Evolutionary conservation across 192 early-diverging fungal species (phyloP).

Genomic region (Phycomyces nitens): DNA sequence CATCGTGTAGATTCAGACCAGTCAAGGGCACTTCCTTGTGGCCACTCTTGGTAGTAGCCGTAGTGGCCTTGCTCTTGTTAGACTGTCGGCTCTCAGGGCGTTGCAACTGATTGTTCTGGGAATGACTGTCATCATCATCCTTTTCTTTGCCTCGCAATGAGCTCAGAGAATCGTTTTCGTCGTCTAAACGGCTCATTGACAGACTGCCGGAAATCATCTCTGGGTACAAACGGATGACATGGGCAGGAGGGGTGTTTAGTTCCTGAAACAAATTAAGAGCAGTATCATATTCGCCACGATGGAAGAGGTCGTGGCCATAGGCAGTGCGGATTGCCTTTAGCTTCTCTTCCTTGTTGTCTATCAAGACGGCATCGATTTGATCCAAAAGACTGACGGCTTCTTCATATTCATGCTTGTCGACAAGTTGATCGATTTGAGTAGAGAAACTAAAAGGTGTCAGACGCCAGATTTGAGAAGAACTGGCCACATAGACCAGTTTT

Average conservation of each 20-base stretch:
- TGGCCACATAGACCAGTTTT: constrained; percentile 71
- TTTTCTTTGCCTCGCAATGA: constrained; percentile 3
- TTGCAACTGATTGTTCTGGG: not conserved
- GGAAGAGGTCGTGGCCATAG: constrained; percentile 70
- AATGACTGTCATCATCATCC: not conserved
- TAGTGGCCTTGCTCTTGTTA: constrained; percentile 9
- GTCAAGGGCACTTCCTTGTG: constrained; percentile 24
- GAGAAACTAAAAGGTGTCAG: constrained; percentile 60
- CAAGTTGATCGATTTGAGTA: constrained; percentile 68
- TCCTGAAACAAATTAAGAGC: constrained; percentile 65
- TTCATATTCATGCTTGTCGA: constrained; percentile 64
- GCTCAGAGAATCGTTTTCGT: constrained; percentile 3
- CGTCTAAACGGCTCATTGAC: constrained; percentile 22
- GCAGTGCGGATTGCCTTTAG: constrained; percentile 59
- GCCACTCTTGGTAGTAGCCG: constrained; percentile 15
- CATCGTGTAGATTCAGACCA: constrained; percentile 54
- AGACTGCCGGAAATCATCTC: constrained; percentile 61
- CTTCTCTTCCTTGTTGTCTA: constrained; percentile 66
- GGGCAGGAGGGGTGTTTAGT: constrained; percentile 58
- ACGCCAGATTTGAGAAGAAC: constrained; percentile 66
- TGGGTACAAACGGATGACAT: constrained; percentile 69
- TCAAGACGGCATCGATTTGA: constrained; percentile 68
- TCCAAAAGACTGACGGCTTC: constrained; percentile 74
- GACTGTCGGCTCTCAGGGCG: constrained; percentile 7
- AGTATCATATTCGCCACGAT: constrained; percentile 59